A percentile compares a stretch with the other conserved stretches of the same genome.
These are phyloP conservation scores for Hyaloscypha hepaticicola DNA, from an alignment of 495 filamentous ascomycete genomes.

Conservation along the genomic window DNA sequence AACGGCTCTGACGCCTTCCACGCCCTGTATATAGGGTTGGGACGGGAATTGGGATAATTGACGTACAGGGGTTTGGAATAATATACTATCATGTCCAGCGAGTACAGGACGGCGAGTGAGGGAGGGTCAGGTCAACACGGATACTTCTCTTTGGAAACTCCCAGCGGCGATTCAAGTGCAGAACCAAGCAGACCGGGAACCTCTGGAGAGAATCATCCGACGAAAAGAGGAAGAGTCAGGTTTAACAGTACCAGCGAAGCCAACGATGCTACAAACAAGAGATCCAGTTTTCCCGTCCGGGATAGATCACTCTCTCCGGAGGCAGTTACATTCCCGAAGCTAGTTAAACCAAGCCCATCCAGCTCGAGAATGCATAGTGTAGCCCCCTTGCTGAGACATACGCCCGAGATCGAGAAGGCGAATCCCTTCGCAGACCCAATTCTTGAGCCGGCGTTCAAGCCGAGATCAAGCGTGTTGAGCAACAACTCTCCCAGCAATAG, in stretches of 20 bases:
- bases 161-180: conserved; percentile 19
- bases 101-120: conserved; percentile 18
- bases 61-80: background rate
- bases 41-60: background rate
- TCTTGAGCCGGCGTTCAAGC: conserved; percentile 18
- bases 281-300: conserved; percentile 15
- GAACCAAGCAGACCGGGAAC: conserved; percentile 22
- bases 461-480: conserved; percentile 38
- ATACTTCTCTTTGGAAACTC: conserved; percentile 18
- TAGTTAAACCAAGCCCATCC: conserved; percentile 11
- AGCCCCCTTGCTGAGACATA: conserved; percentile 14
- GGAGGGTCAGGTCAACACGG: background rate
- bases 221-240: conserved; percentile 21
- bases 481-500: conserved; percentile 36
- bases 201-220: conserved; percentile 14
- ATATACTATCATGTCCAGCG: conserved; percentile 23
- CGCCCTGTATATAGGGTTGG: background rate
- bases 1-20: background rate
- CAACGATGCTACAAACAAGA: conserved; percentile 27
- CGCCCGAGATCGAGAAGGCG: conserved; percentile 25
- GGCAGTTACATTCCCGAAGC: conserved; percentile 11
- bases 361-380: conserved; percentile 24
- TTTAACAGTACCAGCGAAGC: conserved; percentile 31
- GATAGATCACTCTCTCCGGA: conserved; percentile 14
- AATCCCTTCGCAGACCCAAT: conserved; percentile 25